These are phyloP conservation scores for Ampelocalamus luodianensis DNA, from an alignment of 176 grass and related monocot genomes.

Conservation along the genomic window DNA sequence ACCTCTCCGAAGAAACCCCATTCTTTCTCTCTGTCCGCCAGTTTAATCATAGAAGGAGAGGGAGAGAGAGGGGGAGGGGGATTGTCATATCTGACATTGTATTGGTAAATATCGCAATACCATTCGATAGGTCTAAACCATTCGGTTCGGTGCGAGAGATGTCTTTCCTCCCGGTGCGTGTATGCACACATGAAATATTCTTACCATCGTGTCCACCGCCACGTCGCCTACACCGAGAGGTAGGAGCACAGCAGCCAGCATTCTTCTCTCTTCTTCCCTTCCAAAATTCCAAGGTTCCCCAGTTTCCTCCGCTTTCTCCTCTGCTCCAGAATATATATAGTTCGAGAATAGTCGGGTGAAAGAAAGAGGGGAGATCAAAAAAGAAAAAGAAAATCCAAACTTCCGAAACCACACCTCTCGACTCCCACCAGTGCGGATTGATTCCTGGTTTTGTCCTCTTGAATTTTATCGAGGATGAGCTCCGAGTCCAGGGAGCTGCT, in stretches of 20 bases:
- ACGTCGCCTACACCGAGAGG: neutral
- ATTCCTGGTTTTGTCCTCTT: too few species aligned
- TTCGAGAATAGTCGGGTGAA: neutral
- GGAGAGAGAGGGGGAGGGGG: neutral
- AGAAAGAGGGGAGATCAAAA: neutral
- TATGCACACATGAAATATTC: too few species aligned
- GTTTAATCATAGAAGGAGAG: neutral
- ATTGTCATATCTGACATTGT: too few species aligned
- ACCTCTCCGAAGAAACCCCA: neutral
- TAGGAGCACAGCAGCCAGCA: neutral
- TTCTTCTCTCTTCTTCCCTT: neutral
- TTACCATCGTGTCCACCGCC: neutral
- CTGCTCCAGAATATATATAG: slow-evolving; percentile 36
- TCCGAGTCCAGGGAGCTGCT: slow-evolving; percentile 60
- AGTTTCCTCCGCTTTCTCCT: slow-evolving; percentile 39
- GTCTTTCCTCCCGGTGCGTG: too few species aligned
- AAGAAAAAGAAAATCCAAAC: neutral
- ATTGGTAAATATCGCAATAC: too few species aligned
- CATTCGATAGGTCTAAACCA: too few species aligned
- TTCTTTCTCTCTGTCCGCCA: neutral
- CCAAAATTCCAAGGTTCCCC: slow-evolving; percentile 16
- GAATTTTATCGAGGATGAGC: slow-evolving; percentile 44
- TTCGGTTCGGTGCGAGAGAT: too few species aligned
- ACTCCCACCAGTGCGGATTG: neutral
- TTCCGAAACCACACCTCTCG: slow-evolving; percentile 16